Evolutionary conservation across 1,284 basidiomycete species (phyloP).

Genomic region (Leccinum proliferum): DNA sequence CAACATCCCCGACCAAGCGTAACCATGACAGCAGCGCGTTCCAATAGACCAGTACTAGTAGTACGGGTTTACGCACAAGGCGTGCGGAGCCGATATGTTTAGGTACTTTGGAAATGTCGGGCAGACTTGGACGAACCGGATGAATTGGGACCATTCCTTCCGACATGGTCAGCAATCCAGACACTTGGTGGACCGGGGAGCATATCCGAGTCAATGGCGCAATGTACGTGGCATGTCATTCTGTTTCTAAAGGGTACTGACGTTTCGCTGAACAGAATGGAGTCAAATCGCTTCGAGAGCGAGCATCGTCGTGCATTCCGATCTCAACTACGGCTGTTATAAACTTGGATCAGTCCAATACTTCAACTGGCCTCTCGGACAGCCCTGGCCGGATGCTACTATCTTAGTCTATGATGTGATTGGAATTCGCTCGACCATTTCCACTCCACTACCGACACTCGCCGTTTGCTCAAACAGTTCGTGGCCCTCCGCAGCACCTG

Average conservation of each 20-base stretch:
- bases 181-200: conserved; percentile 75
- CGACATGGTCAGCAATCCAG: conserved; percentile 44
- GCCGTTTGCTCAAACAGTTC: conserved; percentile 72
- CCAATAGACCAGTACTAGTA: conserved; percentile 43
- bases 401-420: conserved; percentile 50
- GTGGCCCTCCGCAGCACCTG: conserved; percentile 64
- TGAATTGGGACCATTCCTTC: conserved; percentile 60
- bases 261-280: conserved; percentile 53
- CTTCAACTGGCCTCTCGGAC: conserved; percentile 83
- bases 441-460: conserved; percentile 76
- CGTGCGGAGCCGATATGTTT: conserved; percentile 82
- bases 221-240: conserved; percentile 51
- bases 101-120: conserved; percentile 85
- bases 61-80: conserved; percentile 75
- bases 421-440: conserved; percentile 92
- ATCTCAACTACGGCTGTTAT: conserved; percentile 83
- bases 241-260: neutral
- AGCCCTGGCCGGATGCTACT: conserved; percentile 64
- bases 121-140: conserved; percentile 79
- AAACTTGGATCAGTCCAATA: conserved; percentile 84
- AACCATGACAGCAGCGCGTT: conserved; percentile 73
- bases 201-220: conserved; percentile 67
- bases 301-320: conserved; percentile 71
- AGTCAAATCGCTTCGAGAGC: conserved; percentile 58
- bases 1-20: conserved; percentile 63